phyloP scores from a whole-genome alignment of 805 yeast species.

The Trichomonascus vanleenenianus region DNA sequence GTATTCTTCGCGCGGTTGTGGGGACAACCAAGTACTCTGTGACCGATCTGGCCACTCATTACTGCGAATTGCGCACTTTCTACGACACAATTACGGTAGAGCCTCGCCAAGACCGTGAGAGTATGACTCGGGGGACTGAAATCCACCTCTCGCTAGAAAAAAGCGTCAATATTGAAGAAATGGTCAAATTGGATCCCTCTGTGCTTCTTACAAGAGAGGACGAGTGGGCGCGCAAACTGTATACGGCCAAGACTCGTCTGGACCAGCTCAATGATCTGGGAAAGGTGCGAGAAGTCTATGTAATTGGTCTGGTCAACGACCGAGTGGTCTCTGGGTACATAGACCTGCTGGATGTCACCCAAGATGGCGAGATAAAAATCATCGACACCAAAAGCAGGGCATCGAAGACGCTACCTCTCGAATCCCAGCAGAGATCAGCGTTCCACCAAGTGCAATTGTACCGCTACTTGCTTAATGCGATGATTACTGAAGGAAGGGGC shows the following conservation, averaged over 20 bases:
- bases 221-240: conserved; percentile 16
- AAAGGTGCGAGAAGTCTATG: conserved; percentile 24
- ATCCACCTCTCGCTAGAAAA: conserved; percentile 17
- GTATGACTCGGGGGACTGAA: conserved; percentile 16
- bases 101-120: conserved; percentile 7
- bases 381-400: conserved; percentile 26
- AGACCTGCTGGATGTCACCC: conserved; percentile 16
- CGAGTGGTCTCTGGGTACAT: conserved; percentile 22
- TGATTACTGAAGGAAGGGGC: conserved; percentile 3
- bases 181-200: conserved; percentile 2
- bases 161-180: neutral
- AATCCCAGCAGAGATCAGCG: conserved; percentile 22
- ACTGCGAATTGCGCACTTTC: conserved; percentile 21
- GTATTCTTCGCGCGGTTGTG: neutral
- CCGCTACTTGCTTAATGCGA: conserved; percentile 16
- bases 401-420: conserved; percentile 10
- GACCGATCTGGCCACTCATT: conserved; percentile 18
- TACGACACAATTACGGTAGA: conserved; percentile 10
- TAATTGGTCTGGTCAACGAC: conserved; percentile 19
- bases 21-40: conserved; percentile 9
- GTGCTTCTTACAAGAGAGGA: conserved; percentile 7
- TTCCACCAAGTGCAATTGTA: conserved; percentile 28
- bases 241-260: conserved; percentile 11
- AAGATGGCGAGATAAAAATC: conserved; percentile 12
- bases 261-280: neutral